Evolutionary conservation across 805 yeast species (phyloP), one percentile per base, ranked within the genome.

Genomic region (Monosporozyma siamensis): DNA sequence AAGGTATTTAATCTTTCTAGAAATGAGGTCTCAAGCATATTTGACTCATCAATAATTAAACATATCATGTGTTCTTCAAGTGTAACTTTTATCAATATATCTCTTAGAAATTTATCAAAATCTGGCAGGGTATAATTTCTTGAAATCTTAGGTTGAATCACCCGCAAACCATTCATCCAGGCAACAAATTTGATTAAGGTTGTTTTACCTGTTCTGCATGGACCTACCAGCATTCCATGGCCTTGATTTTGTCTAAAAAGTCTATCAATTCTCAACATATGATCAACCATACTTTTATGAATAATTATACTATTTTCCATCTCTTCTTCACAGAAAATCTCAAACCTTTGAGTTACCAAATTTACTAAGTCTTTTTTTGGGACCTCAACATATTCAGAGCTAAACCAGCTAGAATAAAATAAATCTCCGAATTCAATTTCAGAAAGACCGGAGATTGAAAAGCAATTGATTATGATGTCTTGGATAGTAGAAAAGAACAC

Each of bases 1-100:
- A 90, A 65, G 0, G 95, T 85, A 53, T 90, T 90, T 92, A 90
- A 87, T 47, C 95, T 67, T 59, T 90, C 97, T 24, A 90, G 62
- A 54, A 89, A 90, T 0, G 92, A 69, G 0, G 94, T 70, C 26
- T 85, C 89, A 34, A 79, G 51, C 40, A 88, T 75, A 23, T 80
- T 76, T 0, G 94, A 78, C 52, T 90, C 96, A 50, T 87, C 95
- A 15, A 90, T 70, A 17, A 89, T 66, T 43, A 86, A 75, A 49
- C 95, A 83, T 0, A 79, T 59, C 41, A 69, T 72, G 49, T 81
- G 81, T 5, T 82, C 85, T 2, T 69, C 62, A 12, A 72, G 61
- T 32, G 79, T 77, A 14, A 76, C 63, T 27, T 68, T 53, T 26
- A 63, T 60, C 4, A 90, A 64, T 0, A 84, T 57, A 0, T 63